phyloP scores from a whole-genome alignment of 2,329 filamentous ascomycete species.

The Ascochyta koolunga region DNA sequence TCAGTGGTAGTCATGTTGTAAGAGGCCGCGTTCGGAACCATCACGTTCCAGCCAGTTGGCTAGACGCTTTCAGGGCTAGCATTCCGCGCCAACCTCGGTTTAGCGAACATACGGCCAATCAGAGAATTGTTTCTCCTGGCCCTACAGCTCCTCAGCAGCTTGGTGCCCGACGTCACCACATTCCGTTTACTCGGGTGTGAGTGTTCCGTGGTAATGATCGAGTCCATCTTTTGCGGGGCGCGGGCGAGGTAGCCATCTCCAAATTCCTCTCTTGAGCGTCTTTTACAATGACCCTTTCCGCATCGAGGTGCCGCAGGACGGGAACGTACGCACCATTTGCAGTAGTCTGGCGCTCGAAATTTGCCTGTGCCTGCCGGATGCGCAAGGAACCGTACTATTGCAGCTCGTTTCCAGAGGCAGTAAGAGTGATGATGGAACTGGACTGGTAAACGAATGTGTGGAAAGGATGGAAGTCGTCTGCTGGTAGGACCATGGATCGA shows the following conservation, averaged over 20 bases:
- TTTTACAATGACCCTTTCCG: conserved; percentile 4
- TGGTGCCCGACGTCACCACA: conserved; percentile 16
- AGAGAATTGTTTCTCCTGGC: not conserved
- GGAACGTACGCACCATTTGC: not conserved
- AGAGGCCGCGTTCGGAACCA: conserved; percentile 1
- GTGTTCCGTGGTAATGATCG: conserved; percentile 2
- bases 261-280: not conserved
- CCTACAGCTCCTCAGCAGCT: not conserved
- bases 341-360: conserved; percentile 1
- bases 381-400: conserved; percentile 1
- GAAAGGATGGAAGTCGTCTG: not conserved
- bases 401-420: conserved; percentile 4
- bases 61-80: conserved; percentile 1
- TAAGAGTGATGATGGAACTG: conserved; percentile 8
- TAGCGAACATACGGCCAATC: conserved; percentile 2
- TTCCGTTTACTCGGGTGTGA: conserved; percentile 1
- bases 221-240: conserved; percentile 2
- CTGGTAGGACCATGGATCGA: not conserved
- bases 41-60: conserved; percentile 7
- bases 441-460: not conserved
- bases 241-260: conserved; percentile 1
- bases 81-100: not conserved
- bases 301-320: not conserved
- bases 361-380: not conserved
- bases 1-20: conserved; percentile 1